A percentile compares a stretch with the other conserved stretches of the same genome.
Conservation (phyloP, 352 stramenopile genomes). For the Pythium rhizo-oryzae region DNA sequence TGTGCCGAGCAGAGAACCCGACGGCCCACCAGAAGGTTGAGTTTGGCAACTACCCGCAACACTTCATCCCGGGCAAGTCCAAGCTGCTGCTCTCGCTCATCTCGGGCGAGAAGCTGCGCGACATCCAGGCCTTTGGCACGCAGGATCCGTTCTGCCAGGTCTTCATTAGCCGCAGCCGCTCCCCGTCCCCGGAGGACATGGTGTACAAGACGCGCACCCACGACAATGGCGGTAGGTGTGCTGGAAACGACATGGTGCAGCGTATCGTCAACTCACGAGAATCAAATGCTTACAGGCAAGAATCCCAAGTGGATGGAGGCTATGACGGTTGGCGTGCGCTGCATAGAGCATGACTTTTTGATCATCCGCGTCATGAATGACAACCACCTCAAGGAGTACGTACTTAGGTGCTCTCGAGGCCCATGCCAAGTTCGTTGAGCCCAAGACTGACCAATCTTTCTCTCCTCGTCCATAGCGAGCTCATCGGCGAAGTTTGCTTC, state of each 20-base stretch:
- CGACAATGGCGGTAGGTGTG: slow-evolving; percentile 69
- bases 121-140: slow-evolving; percentile 78
- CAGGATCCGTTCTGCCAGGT: slow-evolving; percentile 79
- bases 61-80: slow-evolving; percentile 74
- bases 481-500: slow-evolving; percentile 70
- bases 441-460: neutral
- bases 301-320: slow-evolving; percentile 79
- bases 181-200: slow-evolving; percentile 47
- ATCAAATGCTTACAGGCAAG: slow-evolving; percentile 43
- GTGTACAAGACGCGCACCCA: slow-evolving; percentile 76
- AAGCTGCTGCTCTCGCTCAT: slow-evolving; percentile 74
- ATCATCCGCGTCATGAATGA: slow-evolving; percentile 82
- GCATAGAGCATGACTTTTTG: slow-evolving; percentile 83
- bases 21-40: slow-evolving; percentile 60
- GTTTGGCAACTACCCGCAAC: slow-evolving; percentile 72
- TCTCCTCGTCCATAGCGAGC: slow-evolving; percentile 34
- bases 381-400: slow-evolving; percentile 77
- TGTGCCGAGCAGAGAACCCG: slow-evolving; percentile 59
- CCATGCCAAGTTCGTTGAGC: neutral
- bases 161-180: slow-evolving; percentile 53
- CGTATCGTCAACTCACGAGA: neutral
- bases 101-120: slow-evolving; percentile 70
- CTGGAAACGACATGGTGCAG: neutral
- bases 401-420: slow-evolving; percentile 1
- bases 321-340: slow-evolving; percentile 56